Percentiles rank a stretch among this genome's conserved stretches.
phyloP scores from a whole-genome alignment of 2,329 filamentous ascomycete genomes.

The Fusarium tuaranense region DNA sequence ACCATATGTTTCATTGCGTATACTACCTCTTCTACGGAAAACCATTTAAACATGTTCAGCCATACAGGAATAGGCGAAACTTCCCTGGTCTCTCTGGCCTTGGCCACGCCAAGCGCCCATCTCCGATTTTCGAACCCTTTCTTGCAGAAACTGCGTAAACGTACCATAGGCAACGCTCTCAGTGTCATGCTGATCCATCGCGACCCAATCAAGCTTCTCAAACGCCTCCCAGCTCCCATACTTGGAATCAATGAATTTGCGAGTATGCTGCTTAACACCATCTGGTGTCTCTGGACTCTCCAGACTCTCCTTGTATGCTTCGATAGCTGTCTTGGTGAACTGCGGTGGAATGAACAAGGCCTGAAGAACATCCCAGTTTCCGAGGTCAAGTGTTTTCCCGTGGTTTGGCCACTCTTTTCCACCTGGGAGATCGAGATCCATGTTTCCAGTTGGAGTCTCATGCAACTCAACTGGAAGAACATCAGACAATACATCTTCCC shows the following conservation, averaged over 20 bases:
- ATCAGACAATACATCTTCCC: not conserved
- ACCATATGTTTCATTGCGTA: too few relatives aligned
- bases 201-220: conserved; percentile 24
- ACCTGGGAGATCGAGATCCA: not conserved
- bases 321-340: conserved; percentile 4
- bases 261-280: conserved; percentile 3
- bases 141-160: conserved; percentile 21
- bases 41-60: not conserved
- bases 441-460: conserved; percentile 1
- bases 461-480: conserved; percentile 14
- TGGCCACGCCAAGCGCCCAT: not conserved
- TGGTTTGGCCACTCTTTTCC: conserved; percentile 25
- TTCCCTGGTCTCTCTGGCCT: not conserved
- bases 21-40: too few relatives aligned
- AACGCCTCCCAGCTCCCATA: conserved; percentile 34
- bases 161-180: conserved; percentile 8
- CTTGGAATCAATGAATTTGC: conserved; percentile 16
- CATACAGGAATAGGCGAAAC: conserved; percentile 19
- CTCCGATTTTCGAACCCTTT: not conserved
- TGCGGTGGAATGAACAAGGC: conserved; percentile 18
- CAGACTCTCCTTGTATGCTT: conserved; percentile 23
- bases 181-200: conserved; percentile 9
- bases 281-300: conserved; percentile 1
- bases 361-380: conserved; percentile 9
- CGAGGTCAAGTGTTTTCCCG: conserved; percentile 15